Percentiles rank a stretch among this genome's conserved stretches.
These are phyloP conservation scores for Blastocladiella emersonii DNA, from an alignment of 371 early-diverging fungal species.

Conservation along the genomic window DNA sequence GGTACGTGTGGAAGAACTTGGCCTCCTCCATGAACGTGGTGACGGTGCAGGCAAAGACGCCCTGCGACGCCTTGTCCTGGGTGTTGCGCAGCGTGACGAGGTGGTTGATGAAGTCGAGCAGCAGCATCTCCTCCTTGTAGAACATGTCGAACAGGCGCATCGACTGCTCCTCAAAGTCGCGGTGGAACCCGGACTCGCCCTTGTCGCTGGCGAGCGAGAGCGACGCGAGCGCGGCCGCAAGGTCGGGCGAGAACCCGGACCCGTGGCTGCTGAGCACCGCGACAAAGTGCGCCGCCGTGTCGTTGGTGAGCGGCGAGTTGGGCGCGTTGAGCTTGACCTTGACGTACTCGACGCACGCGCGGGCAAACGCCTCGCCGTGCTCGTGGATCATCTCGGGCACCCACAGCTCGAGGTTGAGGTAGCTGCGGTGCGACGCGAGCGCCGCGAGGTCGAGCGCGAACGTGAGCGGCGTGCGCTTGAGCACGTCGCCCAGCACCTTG, in stretches of 20 bases:
- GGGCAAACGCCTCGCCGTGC: slow-evolving; percentile 51
- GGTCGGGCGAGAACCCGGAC: slow-evolving; percentile 47
- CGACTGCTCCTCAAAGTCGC: slow-evolving; percentile 64
- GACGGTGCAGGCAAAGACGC: slow-evolving; percentile 67
- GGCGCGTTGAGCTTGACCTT: slow-evolving; percentile 42
- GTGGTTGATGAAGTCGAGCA: slow-evolving; percentile 57
- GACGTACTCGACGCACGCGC: slow-evolving; percentile 63
- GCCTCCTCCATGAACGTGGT: slow-evolving; percentile 86
- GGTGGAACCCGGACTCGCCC: slow-evolving; percentile 10
- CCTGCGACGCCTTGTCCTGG: slow-evolving; percentile 46
- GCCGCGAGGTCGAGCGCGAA: slow-evolving; percentile 77
- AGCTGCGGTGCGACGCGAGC: slow-evolving; percentile 63
- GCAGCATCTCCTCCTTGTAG: slow-evolving; percentile 56
- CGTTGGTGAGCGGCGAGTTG: slow-evolving; percentile 43
- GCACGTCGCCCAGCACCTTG: slow-evolving; percentile 54
- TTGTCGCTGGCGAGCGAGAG: slow-evolving; percentile 16
- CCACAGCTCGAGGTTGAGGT: slow-evolving; percentile 78
- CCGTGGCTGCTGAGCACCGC: slow-evolving; percentile 35
- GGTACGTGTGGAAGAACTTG: slow-evolving; percentile 82
- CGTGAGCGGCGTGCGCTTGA: slow-evolving; percentile 50
- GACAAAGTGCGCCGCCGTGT: slow-evolving; percentile 53
- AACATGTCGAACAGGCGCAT: slow-evolving; percentile 60
- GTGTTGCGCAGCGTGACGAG: slow-evolving; percentile 52
- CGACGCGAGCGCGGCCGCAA: slow-evolving; percentile 17
- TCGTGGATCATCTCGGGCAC: slow-evolving; percentile 53